phyloP scores from a whole-genome alignment of 2,329 filamentous ascomycete species.

The Botrytis sinoallii region DNA sequence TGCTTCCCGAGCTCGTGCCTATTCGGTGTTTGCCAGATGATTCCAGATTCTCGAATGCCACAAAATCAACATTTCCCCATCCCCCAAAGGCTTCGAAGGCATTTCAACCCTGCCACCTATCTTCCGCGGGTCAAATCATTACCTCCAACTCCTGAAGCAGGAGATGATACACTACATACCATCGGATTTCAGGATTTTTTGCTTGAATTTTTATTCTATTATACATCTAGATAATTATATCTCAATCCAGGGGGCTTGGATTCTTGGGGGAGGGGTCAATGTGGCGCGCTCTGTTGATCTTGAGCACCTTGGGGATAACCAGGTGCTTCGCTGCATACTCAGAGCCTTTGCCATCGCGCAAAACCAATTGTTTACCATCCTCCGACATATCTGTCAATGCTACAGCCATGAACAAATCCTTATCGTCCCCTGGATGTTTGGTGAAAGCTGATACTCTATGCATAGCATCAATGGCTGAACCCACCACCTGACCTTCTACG shows the following conservation, averaged over 20 bases:
- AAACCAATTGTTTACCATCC: not conserved
- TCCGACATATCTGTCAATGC: constrained; percentile 10
- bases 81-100: too few species aligned
- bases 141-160: too few species aligned
- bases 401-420: not conserved
- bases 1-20: not conserved
- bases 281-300: not conserved
- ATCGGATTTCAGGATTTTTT: not conserved
- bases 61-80: not conserved
- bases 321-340: not conserved
- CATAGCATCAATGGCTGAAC: constrained; percentile 21
- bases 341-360: not conserved
- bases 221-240: not conserved
- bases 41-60: not conserved
- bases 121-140: not conserved
- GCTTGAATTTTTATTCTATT: not conserved
- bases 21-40: not conserved
- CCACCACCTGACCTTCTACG: constrained; percentile 22
- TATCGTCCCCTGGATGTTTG: not conserved
- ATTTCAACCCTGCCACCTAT: not conserved
- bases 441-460: constrained; percentile 4
- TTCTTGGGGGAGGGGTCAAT: not conserved
- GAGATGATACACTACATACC: constrained; percentile 6
- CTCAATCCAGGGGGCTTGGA: not conserved
- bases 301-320: not conserved